Evolutionary conservation across 495 filamentous ascomycete species (phyloP).

Genomic region (Delitschia confertaspora): DNA sequence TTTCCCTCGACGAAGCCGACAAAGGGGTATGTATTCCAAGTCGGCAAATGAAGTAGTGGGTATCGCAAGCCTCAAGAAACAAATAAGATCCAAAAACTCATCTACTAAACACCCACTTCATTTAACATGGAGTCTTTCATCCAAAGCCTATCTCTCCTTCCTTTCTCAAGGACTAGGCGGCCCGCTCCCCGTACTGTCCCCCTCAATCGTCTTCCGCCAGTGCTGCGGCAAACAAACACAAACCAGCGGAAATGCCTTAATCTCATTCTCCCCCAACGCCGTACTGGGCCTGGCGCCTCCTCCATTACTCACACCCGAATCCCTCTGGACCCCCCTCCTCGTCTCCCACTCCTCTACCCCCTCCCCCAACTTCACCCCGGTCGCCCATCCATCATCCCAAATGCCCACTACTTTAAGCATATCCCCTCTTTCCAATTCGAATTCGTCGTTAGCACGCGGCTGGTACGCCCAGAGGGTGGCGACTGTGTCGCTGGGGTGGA

Average conservation of each 20-base stretch:
- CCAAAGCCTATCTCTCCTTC: no score
- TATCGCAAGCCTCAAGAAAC: no score
- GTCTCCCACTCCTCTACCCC: constrained; percentile 82
- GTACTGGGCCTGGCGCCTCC: constrained; percentile 53
- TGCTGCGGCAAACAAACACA: constrained; percentile 96
- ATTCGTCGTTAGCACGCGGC: constrained; percentile 87
- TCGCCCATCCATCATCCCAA: constrained; percentile 99
- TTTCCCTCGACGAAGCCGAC: no score
- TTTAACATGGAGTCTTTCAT: no score
- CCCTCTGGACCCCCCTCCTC: constrained; percentile 66
- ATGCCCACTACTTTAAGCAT: constrained; percentile 99
- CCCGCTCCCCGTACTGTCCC: constrained; percentile 42
- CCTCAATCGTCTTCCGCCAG: constrained; percentile 95
- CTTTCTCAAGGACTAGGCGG: constrained; percentile 25
- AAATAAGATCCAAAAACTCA: no score
- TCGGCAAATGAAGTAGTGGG: no score
- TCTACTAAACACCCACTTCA: no score
- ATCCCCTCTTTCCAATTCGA: constrained; percentile 86
- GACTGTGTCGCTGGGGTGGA: constrained; percentile 83
- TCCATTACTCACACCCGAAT: constrained; percentile 86
- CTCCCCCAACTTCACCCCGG: constrained; percentile 73
- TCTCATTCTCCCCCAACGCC: constrained; percentile 65
- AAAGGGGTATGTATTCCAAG: no score
- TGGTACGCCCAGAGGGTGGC: constrained; percentile 94
- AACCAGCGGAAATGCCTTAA: constrained; percentile 96